Evolutionary conservation across 306 rosid species (phyloP), one percentile per base, ranked within the genome.

Genomic region (Sechiopsis laciniata): DNA sequence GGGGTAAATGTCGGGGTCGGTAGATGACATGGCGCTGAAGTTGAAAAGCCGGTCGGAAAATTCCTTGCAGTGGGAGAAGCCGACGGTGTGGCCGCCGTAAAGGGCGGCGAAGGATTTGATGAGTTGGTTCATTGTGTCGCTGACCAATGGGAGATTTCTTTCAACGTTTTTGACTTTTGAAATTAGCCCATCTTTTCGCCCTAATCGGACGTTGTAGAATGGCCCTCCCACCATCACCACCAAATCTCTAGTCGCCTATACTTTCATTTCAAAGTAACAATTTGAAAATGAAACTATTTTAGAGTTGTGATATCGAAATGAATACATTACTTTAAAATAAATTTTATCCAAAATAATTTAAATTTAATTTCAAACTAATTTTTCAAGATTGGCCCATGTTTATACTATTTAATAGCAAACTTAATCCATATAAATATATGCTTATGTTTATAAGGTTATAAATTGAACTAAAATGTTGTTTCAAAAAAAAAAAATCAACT

Each of bases 51-150:
- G 64, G 4, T 32, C 64, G 2, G 75, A 0, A 8, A 72, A 72
- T 13, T 72, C 75, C 32, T 72, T 72, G 37, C 75, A 72, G 35
- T 72, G 75, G 8, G 75, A 72, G 64, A 72, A 72, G 0, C 75
- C 75, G 29, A 72, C 55, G 35, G 75, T 72, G 53, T 72, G 75
- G 13, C 75, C 63, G 20, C 75, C 75, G 19, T 65, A 32, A 3
- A 72, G 64, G 0, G 75, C 75, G 0, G 55, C 75, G 8, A 72
- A 72, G 8, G 10, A 7, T 0, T 35, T 19, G 0, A 72, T 12
- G 7, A 53, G 24, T 6, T 5, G 5, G 32, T 72, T 65, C 2
- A 72, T 0, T 0, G 64, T 10, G 6, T 35, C 10, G 14, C 7
- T 4, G 65, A 72, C 63, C 35, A 0, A n/a, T 1, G 75, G 75